A percentile compares a stretch with the other conserved stretches of the same genome.
phyloP scores from a whole-genome alignment of 371 early-diverging fungal species.

The Rhizomucor miehei region DNA sequence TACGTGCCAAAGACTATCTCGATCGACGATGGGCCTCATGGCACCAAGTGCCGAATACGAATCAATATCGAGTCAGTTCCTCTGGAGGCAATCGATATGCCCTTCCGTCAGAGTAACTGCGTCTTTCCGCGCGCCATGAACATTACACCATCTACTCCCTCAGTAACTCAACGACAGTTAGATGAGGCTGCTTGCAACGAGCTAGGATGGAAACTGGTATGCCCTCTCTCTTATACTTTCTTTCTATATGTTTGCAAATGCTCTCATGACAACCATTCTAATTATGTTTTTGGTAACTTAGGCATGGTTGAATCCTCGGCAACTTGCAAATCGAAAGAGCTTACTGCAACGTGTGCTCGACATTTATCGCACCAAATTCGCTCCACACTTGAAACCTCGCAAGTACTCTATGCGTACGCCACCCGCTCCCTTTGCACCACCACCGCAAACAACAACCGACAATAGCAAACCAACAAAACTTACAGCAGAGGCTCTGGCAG shows the following conservation, averaged over 20 bases:
- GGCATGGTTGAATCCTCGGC: slow-evolving; percentile 49
- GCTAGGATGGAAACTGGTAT: slow-evolving; percentile 49
- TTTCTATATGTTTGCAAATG: not conserved
- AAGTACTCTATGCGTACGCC: slow-evolving; percentile 34
- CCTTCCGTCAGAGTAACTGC: slow-evolving; percentile 40
- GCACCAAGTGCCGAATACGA: slow-evolving; percentile 33
- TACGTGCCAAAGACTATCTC: slow-evolving; percentile 21
- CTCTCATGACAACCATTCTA: not conserved
- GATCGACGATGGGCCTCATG: slow-evolving; percentile 16
- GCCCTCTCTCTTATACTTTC: not conserved
- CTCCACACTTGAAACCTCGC: slow-evolving; percentile 35
- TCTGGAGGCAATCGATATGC: slow-evolving; percentile 31
- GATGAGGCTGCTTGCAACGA: slow-evolving; percentile 48
- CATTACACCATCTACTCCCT: slow-evolving; percentile 20
- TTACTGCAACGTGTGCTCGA: slow-evolving; percentile 45
- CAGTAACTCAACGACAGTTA: slow-evolving; percentile 26
- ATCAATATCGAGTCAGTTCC: slow-evolving; percentile 47
- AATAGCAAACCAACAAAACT: slow-evolving; percentile 14
- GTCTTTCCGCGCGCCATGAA: slow-evolving; percentile 46
- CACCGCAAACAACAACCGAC: slow-evolving; percentile 16
- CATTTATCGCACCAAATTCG: slow-evolving; percentile 38
- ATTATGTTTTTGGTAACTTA: slow-evolving; percentile 1
- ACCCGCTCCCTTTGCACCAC: slow-evolving; percentile 23
- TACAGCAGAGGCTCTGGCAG: slow-evolving; percentile 14
- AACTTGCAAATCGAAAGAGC: slow-evolving; percentile 44